These are phyloP conservation scores for Orobanche coerulescens DNA, from an alignment of 257 asterid genomes.

Conservation along the genomic window DNA sequence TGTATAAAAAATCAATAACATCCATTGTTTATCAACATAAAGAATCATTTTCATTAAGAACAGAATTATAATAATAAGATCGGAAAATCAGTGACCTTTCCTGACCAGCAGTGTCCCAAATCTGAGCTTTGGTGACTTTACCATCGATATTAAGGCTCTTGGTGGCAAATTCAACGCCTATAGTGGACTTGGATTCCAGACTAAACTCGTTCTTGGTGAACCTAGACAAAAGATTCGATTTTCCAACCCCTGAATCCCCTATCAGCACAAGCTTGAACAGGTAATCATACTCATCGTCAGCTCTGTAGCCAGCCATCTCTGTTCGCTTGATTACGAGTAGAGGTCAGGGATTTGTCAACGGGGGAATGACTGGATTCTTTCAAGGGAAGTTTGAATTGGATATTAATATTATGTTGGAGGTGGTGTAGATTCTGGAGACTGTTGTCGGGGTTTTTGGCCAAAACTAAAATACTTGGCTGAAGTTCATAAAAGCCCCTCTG, in stretches of 20 bases:
- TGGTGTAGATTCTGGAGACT: slow-evolving; percentile 22
- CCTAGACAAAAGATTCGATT: slow-evolving; percentile 58
- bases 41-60: no score
- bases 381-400: slow-evolving; percentile 21
- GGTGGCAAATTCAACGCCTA: slow-evolving; percentile 66
- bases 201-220: slow-evolving; percentile 61
- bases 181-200: slow-evolving; percentile 53
- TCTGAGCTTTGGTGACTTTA: slow-evolving; percentile 66
- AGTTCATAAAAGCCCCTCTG: not conserved
- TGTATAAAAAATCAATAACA: no score
- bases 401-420: slow-evolving; percentile 18
- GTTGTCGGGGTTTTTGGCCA: slow-evolving; percentile 34
- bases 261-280: slow-evolving; percentile 54
- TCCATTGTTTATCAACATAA: no score
- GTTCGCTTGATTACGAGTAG: not conserved
- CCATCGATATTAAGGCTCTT: slow-evolving; percentile 42
- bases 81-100: slow-evolving; percentile 38
- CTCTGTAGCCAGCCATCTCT: slow-evolving; percentile 47
- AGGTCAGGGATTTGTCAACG: slow-evolving; percentile 2
- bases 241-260: slow-evolving; percentile 74
- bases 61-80: no score
- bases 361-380: slow-evolving; percentile 4
- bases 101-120: slow-evolving; percentile 78
- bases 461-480: slow-evolving; percentile 30
- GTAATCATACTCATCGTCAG: slow-evolving; percentile 55